Evolutionary conservation across 2,329 filamentous ascomycete species (phyloP), one percentile per base, ranked within the genome.

Genomic region (Trichoderma citrinoviride): DNA sequence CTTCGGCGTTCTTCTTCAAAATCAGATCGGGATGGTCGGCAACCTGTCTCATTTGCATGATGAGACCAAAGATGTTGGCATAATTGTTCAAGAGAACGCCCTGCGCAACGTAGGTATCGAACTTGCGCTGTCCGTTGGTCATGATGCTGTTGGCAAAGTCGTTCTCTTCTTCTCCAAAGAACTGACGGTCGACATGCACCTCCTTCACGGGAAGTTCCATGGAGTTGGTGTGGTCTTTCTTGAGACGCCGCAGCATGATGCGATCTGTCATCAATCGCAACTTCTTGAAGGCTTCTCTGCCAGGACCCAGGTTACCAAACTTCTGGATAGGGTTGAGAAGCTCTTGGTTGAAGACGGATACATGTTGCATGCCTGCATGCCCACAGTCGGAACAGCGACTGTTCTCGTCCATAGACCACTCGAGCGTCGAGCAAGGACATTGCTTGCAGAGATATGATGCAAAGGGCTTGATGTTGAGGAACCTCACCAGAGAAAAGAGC

Each of bases 41-140:
- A 27, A 97, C 92, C 79, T 99, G 95, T 63, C 95, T 90, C 94
- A 99, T 98, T 77, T 97, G 93, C 92, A 98, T 98, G 73, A 99
- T 97, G 63, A 99, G 84, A 73, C 93, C 94, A 72, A 99, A 99
- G 69, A 99, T 98, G 76, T 99, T 99, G 80, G 95, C 95, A 71
- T 98, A 98, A 75, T 97, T 97, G 82, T 98, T 93, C 67, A 99
- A 85, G 77, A 99, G 87, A 21, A 98, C 94, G 80, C 93, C 93
- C 68, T 93, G 91, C 19, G 92, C 90, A 43, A 98, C 95, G 70
- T 98, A 99, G 0, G 93, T 98, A 73, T 98, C 92, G 70, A 98
- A 99, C 71, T 93, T 89, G 67, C 95, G 90, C 65, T 89, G 86
- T 7, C 91, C 90, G 73, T 91, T 96, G 17, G 88, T 92, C 92